Percentiles rank a stretch among this genome's conserved stretches.
Conservation (phyloP, 1,284 basidiomycete genomes). For the Laetiporus sulphureus region DNA sequence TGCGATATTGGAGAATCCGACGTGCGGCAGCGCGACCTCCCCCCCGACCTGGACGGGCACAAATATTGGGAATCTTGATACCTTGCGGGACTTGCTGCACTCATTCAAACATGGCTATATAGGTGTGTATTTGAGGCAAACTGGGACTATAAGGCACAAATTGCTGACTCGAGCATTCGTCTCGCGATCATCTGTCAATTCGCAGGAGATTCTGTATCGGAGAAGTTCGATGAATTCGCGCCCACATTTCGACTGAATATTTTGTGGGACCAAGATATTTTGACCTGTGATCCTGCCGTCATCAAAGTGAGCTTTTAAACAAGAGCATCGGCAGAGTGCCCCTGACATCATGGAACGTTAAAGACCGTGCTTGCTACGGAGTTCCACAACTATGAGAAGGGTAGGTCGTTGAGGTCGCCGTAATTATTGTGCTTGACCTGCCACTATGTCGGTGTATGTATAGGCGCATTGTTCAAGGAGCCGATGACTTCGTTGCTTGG, state of each 20-base stretch:
- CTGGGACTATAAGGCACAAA: too few species aligned
- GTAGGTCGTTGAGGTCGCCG: constrained; percentile 4
- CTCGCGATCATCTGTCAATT: too few species aligned
- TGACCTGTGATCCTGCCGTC: constrained; percentile 16
- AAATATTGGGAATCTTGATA: constrained; percentile 13
- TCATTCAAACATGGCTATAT: constrained; percentile 12
- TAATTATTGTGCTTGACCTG: constrained; percentile 2
- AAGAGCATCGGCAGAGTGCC: too few species aligned
- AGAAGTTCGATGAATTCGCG: constrained; percentile 12
- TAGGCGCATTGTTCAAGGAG: not conserved
- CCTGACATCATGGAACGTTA: too few species aligned
- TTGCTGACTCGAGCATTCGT: too few species aligned
- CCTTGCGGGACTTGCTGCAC: constrained; percentile 10
- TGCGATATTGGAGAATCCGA: constrained; percentile 4
- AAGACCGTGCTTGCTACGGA: constrained; percentile 20
- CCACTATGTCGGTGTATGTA: too few species aligned
- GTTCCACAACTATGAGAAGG: constrained; percentile 18
- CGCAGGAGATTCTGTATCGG: constrained; percentile 15
- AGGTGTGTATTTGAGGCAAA: constrained; percentile 10
- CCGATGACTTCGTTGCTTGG: constrained; percentile 14
- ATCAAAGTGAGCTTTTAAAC: constrained; percentile 15
- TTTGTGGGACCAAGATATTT: constrained; percentile 14
- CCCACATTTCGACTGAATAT: constrained; percentile 11
- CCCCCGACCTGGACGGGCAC: constrained; percentile 14
- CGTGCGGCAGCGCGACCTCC: constrained; percentile 10